phyloP scores from a whole-genome alignment of 768 basidiomycete species.

The Candolleomyces eurysporus region DNA sequence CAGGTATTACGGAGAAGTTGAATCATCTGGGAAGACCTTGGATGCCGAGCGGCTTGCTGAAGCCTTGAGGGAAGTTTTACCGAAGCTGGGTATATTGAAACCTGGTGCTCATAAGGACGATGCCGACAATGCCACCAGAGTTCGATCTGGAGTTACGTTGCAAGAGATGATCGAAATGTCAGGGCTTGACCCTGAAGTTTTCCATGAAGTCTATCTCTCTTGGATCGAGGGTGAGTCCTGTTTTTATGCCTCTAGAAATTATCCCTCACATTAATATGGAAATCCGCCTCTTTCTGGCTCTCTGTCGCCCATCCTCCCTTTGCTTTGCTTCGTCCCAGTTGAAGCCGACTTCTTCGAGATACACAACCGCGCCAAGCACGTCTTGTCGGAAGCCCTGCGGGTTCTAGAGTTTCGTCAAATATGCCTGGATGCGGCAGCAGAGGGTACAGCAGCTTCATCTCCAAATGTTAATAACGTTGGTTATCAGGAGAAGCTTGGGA shows the following conservation, averaged over 20 bases:
- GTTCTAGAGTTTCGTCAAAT: slow-evolving; percentile 75
- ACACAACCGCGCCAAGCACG: slow-evolving; percentile 80
- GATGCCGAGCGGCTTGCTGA: slow-evolving; percentile 42
- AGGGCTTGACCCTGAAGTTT: slow-evolving; percentile 51
- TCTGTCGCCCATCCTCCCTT: background rate
- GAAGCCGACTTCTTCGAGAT: slow-evolving; percentile 81
- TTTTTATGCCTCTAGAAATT: background rate
- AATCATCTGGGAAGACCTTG: slow-evolving; percentile 40
- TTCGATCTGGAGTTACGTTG: slow-evolving; percentile 60
- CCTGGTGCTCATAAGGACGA: slow-evolving; percentile 24
- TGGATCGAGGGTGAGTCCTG: slow-evolving; percentile 70
- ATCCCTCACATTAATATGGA: background rate
- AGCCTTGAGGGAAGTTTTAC: slow-evolving; percentile 45
- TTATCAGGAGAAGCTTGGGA: slow-evolving; percentile 54
- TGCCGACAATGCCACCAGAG: slow-evolving; percentile 20
- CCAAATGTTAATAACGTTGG: background rate
- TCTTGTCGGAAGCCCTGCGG: slow-evolving; percentile 75
- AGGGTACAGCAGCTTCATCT: slow-evolving; percentile 13
- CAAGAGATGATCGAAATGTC: slow-evolving; percentile 71
- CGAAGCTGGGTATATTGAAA: slow-evolving; percentile 52
- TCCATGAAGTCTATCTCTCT: slow-evolving; percentile 68
- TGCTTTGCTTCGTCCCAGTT: slow-evolving; percentile 38
- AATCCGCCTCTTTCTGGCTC: background rate
- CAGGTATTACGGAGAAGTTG: slow-evolving; percentile 44
- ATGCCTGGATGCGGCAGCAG: slow-evolving; percentile 44